A percentile compares a stretch with the other conserved stretches of the same genome.
Conservation (phyloP, 129 eudicot species). For the Helichrysum umbraculigerum region DNA sequence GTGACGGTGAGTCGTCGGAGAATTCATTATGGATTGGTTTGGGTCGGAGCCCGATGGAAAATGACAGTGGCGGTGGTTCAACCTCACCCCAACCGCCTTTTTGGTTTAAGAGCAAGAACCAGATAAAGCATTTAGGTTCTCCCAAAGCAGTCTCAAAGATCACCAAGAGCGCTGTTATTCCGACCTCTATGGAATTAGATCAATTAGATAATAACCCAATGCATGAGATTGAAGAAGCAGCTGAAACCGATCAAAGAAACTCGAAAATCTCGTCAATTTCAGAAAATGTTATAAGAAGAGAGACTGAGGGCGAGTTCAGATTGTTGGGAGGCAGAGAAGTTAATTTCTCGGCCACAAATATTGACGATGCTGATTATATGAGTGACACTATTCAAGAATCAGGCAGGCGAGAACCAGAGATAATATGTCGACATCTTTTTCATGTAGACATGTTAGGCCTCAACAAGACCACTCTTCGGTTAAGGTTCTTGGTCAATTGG, state of each 20-base stretch:
- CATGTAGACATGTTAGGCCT: slow-evolving; percentile 85
- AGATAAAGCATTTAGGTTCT: slow-evolving; percentile 42
- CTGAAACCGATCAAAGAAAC: slow-evolving; percentile 32
- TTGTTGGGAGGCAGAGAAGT: slow-evolving; percentile 82
- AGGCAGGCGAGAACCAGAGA: slow-evolving; percentile 78
- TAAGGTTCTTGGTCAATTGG: slow-evolving; percentile 83
- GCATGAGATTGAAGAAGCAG: slow-evolving; percentile 57
- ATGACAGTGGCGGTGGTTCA: slow-evolving; percentile 19
- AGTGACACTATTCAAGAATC: slow-evolving; percentile 54
- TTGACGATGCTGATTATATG: slow-evolving; percentile 61
- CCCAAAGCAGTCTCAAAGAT: slow-evolving; percentile 46
- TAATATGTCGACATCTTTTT: slow-evolving; percentile 77
- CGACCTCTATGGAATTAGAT: background rate
- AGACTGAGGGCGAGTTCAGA: slow-evolving; percentile 92
- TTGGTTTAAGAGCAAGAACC: slow-evolving; percentile 68
- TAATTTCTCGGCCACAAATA: slow-evolving; percentile 33
- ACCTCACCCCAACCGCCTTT: slow-evolving; percentile 64
- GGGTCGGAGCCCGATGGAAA: slow-evolving; percentile 79
- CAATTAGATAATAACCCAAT: background rate
- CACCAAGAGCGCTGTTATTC: slow-evolving; percentile 25
- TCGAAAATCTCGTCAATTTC: slow-evolving; percentile 35
- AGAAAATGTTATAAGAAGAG: slow-evolving; percentile 86
- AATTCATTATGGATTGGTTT: slow-evolving; percentile 84
- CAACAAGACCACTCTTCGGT: slow-evolving; percentile 81
- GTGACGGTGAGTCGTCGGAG: slow-evolving; percentile 83